A percentile compares a stretch with the other conserved stretches of the same genome.
phyloP scores from a whole-genome alignment of 345 rosid genomes.

The Microcos paniculata region DNA sequence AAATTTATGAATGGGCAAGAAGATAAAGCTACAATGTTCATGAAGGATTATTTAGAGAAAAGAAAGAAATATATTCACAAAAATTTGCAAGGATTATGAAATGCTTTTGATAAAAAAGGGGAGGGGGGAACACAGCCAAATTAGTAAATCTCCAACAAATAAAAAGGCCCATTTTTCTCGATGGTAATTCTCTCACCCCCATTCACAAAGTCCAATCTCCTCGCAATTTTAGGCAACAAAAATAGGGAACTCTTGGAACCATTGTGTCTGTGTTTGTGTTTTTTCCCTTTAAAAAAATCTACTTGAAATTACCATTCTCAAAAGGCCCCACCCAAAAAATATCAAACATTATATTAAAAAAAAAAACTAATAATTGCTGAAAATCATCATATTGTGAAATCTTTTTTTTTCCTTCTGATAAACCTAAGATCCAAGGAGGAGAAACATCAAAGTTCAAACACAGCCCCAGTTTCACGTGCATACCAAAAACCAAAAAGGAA shows the following conservation, averaged over 20 bases:
- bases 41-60: too few relatives aligned
- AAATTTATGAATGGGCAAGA: too few relatives aligned
- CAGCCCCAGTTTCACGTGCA: constrained; percentile 27
- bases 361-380: neutral
- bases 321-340: constrained; percentile 12
- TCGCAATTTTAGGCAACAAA: neutral
- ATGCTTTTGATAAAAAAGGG: neutral
- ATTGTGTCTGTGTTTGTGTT: neutral
- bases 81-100: too few relatives aligned
- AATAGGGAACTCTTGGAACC: neutral
- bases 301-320: neutral
- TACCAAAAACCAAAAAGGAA: constrained; percentile 5
- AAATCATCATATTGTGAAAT: neutral
- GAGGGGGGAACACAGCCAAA: neutral
- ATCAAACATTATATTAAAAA: neutral
- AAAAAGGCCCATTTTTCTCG: too few relatives aligned
- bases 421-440: neutral
- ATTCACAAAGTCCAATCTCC: too few relatives aligned
- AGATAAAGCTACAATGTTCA: too few relatives aligned
- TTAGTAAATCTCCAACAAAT: neutral
- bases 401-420: neutral
- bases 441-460: neutral
- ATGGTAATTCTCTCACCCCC: too few relatives aligned
- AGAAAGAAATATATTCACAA: too few relatives aligned
- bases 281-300: neutral